Evolutionary conservation across 257 asterid species (phyloP), one percentile per base, ranked within the genome.

Genomic region (Nicotiana sylvestris): DNA sequence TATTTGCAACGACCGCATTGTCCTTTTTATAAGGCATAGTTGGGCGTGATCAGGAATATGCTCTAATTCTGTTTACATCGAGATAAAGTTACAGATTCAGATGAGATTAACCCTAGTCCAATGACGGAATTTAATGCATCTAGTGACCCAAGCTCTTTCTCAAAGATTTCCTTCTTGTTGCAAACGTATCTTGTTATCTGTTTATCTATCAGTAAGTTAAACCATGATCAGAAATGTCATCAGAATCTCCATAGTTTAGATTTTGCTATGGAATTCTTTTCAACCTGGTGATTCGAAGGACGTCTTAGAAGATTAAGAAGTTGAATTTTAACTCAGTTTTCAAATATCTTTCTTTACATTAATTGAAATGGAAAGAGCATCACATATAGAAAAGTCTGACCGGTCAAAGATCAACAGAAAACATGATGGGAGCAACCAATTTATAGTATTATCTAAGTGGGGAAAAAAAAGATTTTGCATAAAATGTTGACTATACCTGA

Each of bases 401-500:
- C 25, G 25, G 53, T 49, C 80, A 49, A 74, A 49, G 62, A 74
- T 27, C 62, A 74, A 49, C 9, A 74, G 27, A 49, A 43, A 53
- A 74, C 80, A 74, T 49, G 80, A 49, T 74, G 43, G 43, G 29
- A 25, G 80, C 27, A 49, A 74, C 64, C 15, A 5, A 27, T 12
- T 25, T 74, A 55, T 9, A 30, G 60, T 49, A 49, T 29, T 49
- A 74, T 49, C 7, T 0, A 74, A 74, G 80, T 74, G 25, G 27
- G 46, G 49, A 0, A 25, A 13, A 49, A 74, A n/a, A 51, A 49
- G 79, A 74, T 49, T 72, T 76, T 53, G 55, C 56, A 74, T 25
- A 56, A 76, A 62, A 49, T n/a, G 27, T 76, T 76, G 80, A 27
- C 27, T 37, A 37, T 76, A 82, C 85, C 87, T 87, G 99, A 78